Evolutionary conservation across 2,329 filamentous ascomycete species (phyloP).

Genomic region (Sporothrix variecibatus): DNA sequence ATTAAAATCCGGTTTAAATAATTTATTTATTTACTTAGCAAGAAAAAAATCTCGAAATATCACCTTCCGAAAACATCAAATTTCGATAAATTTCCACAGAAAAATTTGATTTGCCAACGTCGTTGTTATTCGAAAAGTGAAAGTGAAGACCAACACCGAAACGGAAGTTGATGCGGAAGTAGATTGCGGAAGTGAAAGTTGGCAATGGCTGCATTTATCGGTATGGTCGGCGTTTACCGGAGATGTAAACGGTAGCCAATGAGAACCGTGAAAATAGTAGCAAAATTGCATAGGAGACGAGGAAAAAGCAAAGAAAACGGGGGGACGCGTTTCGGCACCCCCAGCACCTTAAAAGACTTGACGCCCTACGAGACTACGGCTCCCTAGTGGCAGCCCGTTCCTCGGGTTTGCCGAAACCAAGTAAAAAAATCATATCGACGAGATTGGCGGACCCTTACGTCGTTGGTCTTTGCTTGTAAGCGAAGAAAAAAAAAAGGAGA

Average conservation of each 20-base stretch:
- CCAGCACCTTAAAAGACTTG: neutral
- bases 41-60: neutral
- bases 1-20: neutral
- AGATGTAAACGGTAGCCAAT: neutral
- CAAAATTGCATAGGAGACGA: neutral
- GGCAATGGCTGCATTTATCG: too few species aligned
- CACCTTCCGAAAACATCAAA: neutral
- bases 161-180: too few species aligned
- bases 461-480: neutral
- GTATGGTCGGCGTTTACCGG: neutral
- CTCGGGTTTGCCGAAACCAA: constrained; percentile 16
- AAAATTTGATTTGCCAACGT: neutral
- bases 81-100: neutral
- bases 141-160: too few species aligned
- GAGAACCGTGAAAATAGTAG: neutral
- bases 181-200: too few species aligned
- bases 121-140: too few species aligned
- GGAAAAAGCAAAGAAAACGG: neutral
- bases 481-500: neutral
- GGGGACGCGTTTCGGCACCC: neutral
- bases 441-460: neutral
- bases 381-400: constrained; percentile 8
- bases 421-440: neutral
- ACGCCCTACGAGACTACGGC: neutral
- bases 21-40: too few species aligned